These are phyloP conservation scores for Plectosphaerella cucumerina DNA, from an alignment of 2,329 filamentous ascomycete genomes.

Conservation along the genomic window DNA sequence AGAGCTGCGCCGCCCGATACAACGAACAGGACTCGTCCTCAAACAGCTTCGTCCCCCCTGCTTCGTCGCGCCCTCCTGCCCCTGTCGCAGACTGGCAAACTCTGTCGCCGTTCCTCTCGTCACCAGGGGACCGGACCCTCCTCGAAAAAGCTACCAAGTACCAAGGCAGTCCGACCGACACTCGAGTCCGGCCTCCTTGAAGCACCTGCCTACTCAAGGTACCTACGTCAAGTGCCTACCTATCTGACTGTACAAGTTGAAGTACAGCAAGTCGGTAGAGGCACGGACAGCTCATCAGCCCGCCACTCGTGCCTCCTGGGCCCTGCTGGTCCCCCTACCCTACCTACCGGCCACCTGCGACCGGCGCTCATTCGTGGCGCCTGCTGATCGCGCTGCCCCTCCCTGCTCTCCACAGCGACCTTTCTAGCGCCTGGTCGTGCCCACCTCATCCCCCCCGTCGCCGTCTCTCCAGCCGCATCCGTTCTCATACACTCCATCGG, in stretches of 20 bases:
- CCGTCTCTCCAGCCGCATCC: constrained; percentile 1
- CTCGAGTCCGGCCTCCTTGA: no score
- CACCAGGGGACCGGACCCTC: no score
- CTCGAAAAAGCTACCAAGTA: no score
- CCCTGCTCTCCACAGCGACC: neutral
- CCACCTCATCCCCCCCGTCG: constrained; percentile 1
- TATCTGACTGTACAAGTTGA: no score
- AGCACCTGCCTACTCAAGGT: no score
- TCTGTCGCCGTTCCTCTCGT: neutral
- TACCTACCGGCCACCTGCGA: neutral
- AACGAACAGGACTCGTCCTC: no score
- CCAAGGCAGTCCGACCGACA: no score
- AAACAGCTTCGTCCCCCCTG: neutral
- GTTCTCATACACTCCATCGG: neutral
- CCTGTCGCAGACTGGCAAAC: neutral
- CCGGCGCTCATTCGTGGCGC: neutral
- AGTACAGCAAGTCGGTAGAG: neutral
- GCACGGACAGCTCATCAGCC: neutral
- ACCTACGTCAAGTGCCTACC: no score
- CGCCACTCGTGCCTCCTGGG: no score
- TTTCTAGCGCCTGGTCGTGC: constrained; percentile 1
- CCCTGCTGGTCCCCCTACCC: no score
- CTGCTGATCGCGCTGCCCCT: constrained; percentile 2
- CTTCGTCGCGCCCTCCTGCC: neutral
- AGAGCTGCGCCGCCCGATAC: neutral